Evolutionary conservation across 2,329 filamentous ascomycete species (phyloP).

Genomic region (Ascochyta koolunga): DNA sequence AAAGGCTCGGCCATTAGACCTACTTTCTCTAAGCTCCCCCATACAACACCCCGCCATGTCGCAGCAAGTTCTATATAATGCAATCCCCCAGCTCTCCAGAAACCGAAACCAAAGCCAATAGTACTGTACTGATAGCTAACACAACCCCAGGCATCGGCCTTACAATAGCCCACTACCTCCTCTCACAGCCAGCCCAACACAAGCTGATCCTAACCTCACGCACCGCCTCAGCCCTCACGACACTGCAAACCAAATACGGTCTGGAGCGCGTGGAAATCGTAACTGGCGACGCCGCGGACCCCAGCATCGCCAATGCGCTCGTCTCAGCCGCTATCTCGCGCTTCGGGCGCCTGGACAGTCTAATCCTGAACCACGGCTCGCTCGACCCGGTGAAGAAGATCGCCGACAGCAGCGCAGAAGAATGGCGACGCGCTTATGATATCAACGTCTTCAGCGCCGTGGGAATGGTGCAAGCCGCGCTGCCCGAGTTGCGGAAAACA

Average conservation of each 20-base stretch:
- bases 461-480: constrained; percentile 74
- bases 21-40: not conserved
- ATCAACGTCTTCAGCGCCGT: constrained; percentile 87
- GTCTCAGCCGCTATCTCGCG: constrained; percentile 68
- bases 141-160: constrained; percentile 62
- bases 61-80: not conserved
- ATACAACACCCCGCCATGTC: not conserved
- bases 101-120: not conserved
- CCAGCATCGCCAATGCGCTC: constrained; percentile 62
- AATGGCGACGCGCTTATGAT: constrained; percentile 79
- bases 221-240: constrained; percentile 60
- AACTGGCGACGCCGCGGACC: constrained; percentile 63
- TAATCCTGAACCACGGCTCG: constrained; percentile 88
- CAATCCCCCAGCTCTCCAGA: not conserved
- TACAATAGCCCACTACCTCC: constrained; percentile 65
- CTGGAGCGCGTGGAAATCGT: constrained; percentile 61
- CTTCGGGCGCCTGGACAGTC: constrained; percentile 77
- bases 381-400: constrained; percentile 77
- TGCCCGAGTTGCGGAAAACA: constrained; percentile 70
- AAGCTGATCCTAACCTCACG: constrained; percentile 66
- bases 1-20: not conserved
- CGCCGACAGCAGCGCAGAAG: constrained; percentile 68
- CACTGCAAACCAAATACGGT: constrained; percentile 54
- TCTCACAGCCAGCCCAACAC: constrained; percentile 58
- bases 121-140: not conserved